Evolutionary conservation across 2,329 filamentous ascomycete species (phyloP), one percentile per base, ranked within the genome.

Genomic region (Beauveria sp.): DNA sequence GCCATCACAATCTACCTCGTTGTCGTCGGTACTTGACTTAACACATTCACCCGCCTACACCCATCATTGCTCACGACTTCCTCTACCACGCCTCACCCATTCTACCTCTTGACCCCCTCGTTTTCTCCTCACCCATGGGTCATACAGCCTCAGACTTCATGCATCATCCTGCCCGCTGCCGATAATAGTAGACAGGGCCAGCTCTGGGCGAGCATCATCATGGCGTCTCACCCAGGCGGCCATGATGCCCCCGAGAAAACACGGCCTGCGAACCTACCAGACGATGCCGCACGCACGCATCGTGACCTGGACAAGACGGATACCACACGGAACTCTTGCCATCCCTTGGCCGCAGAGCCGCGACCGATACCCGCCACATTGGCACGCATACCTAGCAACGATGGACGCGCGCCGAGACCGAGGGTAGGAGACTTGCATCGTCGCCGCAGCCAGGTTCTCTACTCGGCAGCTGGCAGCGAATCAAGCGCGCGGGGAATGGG

Each of bases 141-240:
- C 12, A 18, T 44, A 48, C 44, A 57, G 34, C 55, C 44, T 50
- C 18, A n/a, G 28, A 48, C 55, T 50, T 20, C 16, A 59, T 59
- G 56, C 18, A 59, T 43, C 56, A 51, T 44, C 56, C 47, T 52
- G 47, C 18, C 24, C 56, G 47, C 34, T 34, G 56, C 14, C 56
- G 56, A 52, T 30, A 59, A 44, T 43, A 59, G 47, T 7, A 52
- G 30, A 51, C 10, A 20, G 34, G 16, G 34, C 48, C 30, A 52
- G 18, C 56, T 8, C 22, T 30, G 30, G 47, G 24, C n/a, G 34
- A 43, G 55, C 30, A 50, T 50, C 14, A 52, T 6, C n/a, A 59
- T 59, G 56, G 37, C 47, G 12, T 41, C 46, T 4, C 37, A 59
- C 30, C 56, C 56, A 12, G 56, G 47, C n/a, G 46, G 22, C 47